Conservation (phyloP, 305 asterid species). For the Solanum hybrid region DNA sequence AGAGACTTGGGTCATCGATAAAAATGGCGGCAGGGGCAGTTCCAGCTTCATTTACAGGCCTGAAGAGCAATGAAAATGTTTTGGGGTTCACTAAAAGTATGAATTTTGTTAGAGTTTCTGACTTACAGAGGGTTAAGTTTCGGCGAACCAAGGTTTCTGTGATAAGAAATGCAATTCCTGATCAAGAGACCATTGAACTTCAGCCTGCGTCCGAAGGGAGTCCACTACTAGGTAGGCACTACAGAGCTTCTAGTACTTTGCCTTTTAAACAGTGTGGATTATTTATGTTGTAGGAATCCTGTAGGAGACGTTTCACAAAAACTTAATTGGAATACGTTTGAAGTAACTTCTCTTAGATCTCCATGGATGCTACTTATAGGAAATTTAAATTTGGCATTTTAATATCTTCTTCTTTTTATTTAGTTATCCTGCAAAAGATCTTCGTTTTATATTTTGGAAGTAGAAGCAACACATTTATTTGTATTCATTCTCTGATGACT, state of each 20-base stretch:
- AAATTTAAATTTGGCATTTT: background rate
- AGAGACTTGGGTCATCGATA: background rate
- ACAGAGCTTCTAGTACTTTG: background rate
- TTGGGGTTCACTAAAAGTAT: conserved; percentile 54
- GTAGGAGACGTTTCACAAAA: background rate
- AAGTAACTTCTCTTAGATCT: background rate
- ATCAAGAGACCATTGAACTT: conserved; percentile 75
- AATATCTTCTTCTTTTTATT: background rate
- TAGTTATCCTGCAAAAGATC: background rate
- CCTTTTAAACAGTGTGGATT: background rate
- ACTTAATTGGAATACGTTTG: background rate
- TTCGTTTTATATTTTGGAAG: background rate
- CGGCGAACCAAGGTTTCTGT: conserved; percentile 52
- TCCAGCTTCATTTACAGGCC: conserved; percentile 68
- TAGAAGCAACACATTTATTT: background rate
- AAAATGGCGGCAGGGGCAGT: conserved; percentile 48
- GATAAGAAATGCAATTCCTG: conserved; percentile 65
- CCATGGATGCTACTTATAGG: background rate
- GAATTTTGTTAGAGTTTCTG: conserved; percentile 60
- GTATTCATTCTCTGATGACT: conserved; percentile 5
- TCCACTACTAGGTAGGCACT: conserved; percentile 61
- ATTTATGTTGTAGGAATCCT: background rate
- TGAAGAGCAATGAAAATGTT: conserved; percentile 55
- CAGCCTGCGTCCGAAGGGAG: conserved; percentile 96
- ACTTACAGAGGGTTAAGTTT: conserved; percentile 60